These are phyloP conservation scores for Cantharellus anzutake DNA, from an alignment of 768 basidiomycete species.

Conservation along the genomic window DNA sequence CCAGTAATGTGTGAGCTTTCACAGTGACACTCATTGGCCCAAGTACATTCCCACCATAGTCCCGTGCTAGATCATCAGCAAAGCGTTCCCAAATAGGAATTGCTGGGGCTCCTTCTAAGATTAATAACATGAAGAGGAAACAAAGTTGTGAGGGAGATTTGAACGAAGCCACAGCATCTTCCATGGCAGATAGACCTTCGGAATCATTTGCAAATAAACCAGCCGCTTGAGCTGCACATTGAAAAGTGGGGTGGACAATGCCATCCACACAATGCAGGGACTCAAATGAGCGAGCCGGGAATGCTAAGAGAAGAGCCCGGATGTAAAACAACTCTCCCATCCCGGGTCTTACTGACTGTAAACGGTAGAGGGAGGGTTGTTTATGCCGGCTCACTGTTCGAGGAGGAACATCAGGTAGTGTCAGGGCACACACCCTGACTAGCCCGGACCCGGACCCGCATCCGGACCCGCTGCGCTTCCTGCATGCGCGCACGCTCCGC, in stretches of 20 bases:
- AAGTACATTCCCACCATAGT: too few species aligned
- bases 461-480: too few species aligned
- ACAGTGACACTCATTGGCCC: background rate
- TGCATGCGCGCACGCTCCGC: too few species aligned
- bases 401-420: background rate
- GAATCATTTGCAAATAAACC: constrained; percentile 14
- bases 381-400: background rate
- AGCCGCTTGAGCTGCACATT: constrained; percentile 13
- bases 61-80: background rate
- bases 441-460: background rate
- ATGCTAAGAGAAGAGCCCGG: constrained; percentile 12
- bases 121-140: constrained; percentile 20
- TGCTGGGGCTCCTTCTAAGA: background rate
- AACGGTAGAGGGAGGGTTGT: background rate
- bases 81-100: background rate
- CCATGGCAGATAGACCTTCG: constrained; percentile 17
- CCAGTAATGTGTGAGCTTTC: background rate
- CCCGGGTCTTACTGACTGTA: constrained; percentile 10
- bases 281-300: constrained; percentile 10
- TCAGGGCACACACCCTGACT: background rate
- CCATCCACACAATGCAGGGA: constrained; percentile 13
- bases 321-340: constrained; percentile 22
- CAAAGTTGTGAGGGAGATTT: constrained; percentile 21
- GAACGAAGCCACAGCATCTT: constrained; percentile 18
- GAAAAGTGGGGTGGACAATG: constrained; percentile 9